These are phyloP conservation scores for Podaxis sp. DNA, from an alignment of 768 basidiomycete species.

Conservation along the genomic window DNA sequence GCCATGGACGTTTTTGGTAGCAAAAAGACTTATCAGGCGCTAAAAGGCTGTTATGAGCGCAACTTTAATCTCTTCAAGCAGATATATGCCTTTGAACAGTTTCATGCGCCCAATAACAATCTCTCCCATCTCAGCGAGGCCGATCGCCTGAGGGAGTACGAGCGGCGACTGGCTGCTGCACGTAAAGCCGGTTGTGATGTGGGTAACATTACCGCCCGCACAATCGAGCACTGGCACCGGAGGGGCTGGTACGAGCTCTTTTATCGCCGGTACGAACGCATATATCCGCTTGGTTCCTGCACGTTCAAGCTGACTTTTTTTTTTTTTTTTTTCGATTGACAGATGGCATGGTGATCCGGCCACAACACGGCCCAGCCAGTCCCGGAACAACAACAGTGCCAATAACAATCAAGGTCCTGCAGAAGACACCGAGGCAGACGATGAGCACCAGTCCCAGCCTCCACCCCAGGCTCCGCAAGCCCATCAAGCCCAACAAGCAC, in stretches of 20 bases:
- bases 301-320: background rate
- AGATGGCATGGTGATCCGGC: conserved; percentile 70
- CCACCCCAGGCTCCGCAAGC: conserved; percentile 20
- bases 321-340: background rate
- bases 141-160: conserved; percentile 67
- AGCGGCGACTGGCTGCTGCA: conserved; percentile 63
- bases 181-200: conserved; percentile 65
- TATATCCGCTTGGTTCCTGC: background rate
- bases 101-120: conserved; percentile 26
- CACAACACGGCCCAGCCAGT: conserved; percentile 43
- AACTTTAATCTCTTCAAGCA: conserved; percentile 85
- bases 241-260: conserved; percentile 76
- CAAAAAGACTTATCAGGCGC: conserved; percentile 79
- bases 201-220: conserved; percentile 68
- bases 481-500: conserved; percentile 5
- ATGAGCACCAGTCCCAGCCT: conserved; percentile 37
- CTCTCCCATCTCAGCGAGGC: conserved; percentile 46
- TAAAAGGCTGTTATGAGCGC: conserved; percentile 83
- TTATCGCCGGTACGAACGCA: conserved; percentile 47
- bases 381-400: conserved; percentile 28
- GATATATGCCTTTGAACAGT: conserved; percentile 68
- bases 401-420: conserved; percentile 23
- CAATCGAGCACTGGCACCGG: conserved; percentile 77
- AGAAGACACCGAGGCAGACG: conserved; percentile 43
- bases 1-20: conserved; percentile 65